Percentiles rank a stretch among this genome's conserved stretches.
These are phyloP conservation scores for Plasmodium fragile DNA, from an alignment of 169 alveolate species.

Conservation along the genomic window DNA sequence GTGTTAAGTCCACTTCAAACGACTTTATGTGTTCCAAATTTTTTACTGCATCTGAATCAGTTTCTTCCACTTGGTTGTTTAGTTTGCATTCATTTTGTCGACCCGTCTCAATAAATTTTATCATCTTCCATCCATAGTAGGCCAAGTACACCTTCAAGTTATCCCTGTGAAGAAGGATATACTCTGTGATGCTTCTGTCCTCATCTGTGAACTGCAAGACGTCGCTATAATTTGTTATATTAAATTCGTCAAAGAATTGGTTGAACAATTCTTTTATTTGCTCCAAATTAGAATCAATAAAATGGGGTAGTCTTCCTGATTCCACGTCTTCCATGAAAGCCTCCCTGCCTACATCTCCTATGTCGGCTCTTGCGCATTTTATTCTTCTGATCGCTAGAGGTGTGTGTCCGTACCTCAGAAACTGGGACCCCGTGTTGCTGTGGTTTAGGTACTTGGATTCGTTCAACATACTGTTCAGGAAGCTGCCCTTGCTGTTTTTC, in stretches of 20 bases:
- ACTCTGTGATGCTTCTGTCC: conserved; percentile 77
- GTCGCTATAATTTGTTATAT: conserved; percentile 81
- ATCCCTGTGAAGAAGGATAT: conserved; percentile 70
- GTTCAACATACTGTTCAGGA: conserved; percentile 68
- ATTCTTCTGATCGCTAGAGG: conserved; percentile 88
- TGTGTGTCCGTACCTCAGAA: conserved; percentile 87
- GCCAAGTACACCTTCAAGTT: conserved; percentile 72
- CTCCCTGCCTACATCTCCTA: conserved; percentile 92
- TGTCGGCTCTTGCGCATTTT: conserved; percentile 88
- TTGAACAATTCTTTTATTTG: conserved; percentile 83
- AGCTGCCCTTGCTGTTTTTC: conserved; percentile 50
- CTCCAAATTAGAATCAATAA: conserved; percentile 85
- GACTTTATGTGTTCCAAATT: conserved; percentile 70
- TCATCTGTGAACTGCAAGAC: conserved; percentile 80
- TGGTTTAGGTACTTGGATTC: conserved; percentile 66
- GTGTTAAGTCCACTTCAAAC: conserved; percentile 90
- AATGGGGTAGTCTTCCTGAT: conserved; percentile 86
- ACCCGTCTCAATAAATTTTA: conserved; percentile 78
- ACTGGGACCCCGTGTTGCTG: conserved; percentile 80
- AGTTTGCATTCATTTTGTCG: conserved; percentile 69
- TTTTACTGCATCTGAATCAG: conserved; percentile 37
- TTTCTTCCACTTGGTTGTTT: conserved; percentile 58
- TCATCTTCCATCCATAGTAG: conserved; percentile 84
- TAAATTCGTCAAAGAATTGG: conserved; percentile 83
- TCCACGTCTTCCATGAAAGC: conserved; percentile 88